A percentile compares a stretch with the other conserved stretches of the same genome.
Evolutionary conservation across 768 basidiomycete genomes (phyloP).

Genomic region (Boletus fagicola): DNA sequence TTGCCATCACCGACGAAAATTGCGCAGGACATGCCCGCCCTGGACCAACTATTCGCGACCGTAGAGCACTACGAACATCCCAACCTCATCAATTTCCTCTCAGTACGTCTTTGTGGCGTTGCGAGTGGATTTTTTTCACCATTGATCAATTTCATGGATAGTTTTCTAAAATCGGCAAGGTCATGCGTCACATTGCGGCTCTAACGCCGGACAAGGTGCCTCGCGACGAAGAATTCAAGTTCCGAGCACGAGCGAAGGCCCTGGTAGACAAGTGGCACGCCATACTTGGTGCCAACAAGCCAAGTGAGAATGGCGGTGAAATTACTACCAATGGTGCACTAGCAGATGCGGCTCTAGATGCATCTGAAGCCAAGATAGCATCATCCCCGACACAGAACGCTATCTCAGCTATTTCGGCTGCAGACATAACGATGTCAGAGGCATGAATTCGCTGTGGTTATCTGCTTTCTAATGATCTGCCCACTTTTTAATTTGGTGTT

Average conservation of each 20-base stretch:
- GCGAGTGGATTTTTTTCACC: slow-evolving; percentile 2
- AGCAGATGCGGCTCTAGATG: slow-evolving; percentile 19
- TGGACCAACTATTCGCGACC: slow-evolving; percentile 69
- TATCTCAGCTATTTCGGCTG: slow-evolving; percentile 32
- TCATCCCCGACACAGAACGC: slow-evolving; percentile 28
- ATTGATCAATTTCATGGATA: slow-evolving; percentile 15
- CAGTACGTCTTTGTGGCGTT: slow-evolving; percentile 37
- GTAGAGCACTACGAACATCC: slow-evolving; percentile 77
- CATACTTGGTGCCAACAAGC: slow-evolving; percentile 35
- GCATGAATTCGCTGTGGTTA: slow-evolving; percentile 25
- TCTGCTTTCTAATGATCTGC: slow-evolving; percentile 8
- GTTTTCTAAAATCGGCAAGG: slow-evolving; percentile 54
- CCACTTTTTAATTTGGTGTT: slow-evolving; percentile 17
- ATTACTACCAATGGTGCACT: slow-evolving; percentile 26
- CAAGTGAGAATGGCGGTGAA: slow-evolving; percentile 32
- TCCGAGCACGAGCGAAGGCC: slow-evolving; percentile 47
- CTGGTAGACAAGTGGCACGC: slow-evolving; percentile 49
- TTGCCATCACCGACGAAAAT: slow-evolving; percentile 8
- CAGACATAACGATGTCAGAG: slow-evolving; percentile 44
- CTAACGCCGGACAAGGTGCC: slow-evolving; percentile 44
- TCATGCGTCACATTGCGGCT: slow-evolving; percentile 60
- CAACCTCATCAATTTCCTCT: slow-evolving; percentile 68
- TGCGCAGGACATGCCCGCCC: slow-evolving; percentile 69
- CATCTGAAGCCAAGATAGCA: slow-evolving; percentile 20
- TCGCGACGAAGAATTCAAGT: slow-evolving; percentile 50